Conservation (phyloP, 129 eudicot genomes). For the Escallonia herrerae region DNA sequence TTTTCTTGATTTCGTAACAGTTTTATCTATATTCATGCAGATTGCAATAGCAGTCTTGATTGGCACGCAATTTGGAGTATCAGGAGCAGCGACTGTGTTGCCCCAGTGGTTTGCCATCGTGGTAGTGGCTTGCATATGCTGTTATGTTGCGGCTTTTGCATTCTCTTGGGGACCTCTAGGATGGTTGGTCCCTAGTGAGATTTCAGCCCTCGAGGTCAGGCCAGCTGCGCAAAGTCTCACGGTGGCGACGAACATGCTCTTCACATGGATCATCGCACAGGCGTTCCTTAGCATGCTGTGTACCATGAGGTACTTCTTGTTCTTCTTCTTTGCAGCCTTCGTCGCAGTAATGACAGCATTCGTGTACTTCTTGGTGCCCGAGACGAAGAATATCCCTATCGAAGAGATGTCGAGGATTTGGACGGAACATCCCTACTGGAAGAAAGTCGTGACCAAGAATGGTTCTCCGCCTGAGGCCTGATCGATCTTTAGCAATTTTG, state of each 20-base stretch:
- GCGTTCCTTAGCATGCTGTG: not conserved
- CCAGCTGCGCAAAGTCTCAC: not conserved
- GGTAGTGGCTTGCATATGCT: not conserved
- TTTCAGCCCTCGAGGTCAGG: not conserved
- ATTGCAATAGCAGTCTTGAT: too few species aligned
- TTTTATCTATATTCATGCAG: too few species aligned
- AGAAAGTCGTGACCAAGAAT: too few species aligned
- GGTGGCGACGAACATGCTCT: not conserved
- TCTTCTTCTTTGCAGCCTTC: not conserved
- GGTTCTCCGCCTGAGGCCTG: too few species aligned
- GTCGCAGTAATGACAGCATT: not conserved
- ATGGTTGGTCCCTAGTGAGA: not conserved
- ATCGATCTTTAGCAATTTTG: too few species aligned
- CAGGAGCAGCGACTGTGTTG: too few species aligned
- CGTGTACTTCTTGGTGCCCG: not conserved
- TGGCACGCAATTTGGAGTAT: too few species aligned
- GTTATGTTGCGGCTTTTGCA: not conserved
- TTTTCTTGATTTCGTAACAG: too few species aligned
- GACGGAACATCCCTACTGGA: not conserved
- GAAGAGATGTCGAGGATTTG: not conserved
- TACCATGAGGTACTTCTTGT: not conserved
- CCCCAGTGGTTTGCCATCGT: too few species aligned
- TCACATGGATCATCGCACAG: not conserved
- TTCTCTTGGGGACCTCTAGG: not conserved
- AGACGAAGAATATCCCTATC: not conserved